Evolutionary conservation across 2,329 filamentous ascomycete species (phyloP), one percentile per base, ranked within the genome.

Genomic region (Hypoxylon rubiginosum): DNA sequence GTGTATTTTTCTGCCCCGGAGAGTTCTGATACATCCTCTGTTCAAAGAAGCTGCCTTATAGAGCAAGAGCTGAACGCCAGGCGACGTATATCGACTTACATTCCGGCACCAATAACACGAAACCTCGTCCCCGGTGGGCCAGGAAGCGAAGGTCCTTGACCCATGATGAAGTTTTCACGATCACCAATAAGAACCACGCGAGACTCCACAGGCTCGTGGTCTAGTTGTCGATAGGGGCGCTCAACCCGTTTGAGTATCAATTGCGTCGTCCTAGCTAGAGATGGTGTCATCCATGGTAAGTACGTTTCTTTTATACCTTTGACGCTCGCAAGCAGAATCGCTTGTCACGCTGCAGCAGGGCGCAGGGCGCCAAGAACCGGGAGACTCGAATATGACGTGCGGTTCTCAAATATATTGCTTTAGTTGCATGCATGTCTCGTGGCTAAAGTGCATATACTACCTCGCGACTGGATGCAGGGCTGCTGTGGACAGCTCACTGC

Each of bases 41-140:
- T 7, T 5, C 9, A 28, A 10, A 26, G 13, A 11, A 4, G 24
- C 10, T 0, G 11, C 11, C 46, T 26, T 26, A n/a, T 46, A 19
- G 9, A 30, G 11, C 26, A 43, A 4, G 19, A 36, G 26, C 21
- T 21, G 19, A 43, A 19, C n/a, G 24, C 21, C 21, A 48, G 43
- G 45, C 52, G 30, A 54, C 55, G 62, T 39, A 61, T 57, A 32
- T 59, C 45, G 21, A 73, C 73, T 69, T 70, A 78, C 77, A 78
- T 78, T 68, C 78, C 77, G 55, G 77, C 77, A 32, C 77, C 77
- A 69, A 79, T 79, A 36, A 78, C 77, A 15, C 75, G 71, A 68
- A 79, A 78, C 56, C 75, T 75, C 28, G 76, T 77, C 56, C 75
- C 78, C 55, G 72, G 74, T 21, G 74, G 73, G n/a, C 75, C 73